Conservation (phyloP, 768 basidiomycete species). For the Suillus weaverae region DNA sequence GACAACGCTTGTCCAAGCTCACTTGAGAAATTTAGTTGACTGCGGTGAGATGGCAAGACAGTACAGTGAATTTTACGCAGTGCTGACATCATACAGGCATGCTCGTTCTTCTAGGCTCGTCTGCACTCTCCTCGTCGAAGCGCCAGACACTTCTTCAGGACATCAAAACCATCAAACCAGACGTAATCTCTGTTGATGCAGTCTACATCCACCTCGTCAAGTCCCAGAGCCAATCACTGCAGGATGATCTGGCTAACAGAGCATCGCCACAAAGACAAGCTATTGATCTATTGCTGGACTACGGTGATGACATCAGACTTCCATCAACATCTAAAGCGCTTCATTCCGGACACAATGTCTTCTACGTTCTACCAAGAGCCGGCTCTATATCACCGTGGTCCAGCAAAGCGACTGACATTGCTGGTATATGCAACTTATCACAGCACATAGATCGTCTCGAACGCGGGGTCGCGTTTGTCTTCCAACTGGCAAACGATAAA, state of each 20-base stretch:
- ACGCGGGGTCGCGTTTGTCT: constrained; percentile 71
- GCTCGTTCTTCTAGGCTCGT: constrained; percentile 79
- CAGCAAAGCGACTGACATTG: constrained; percentile 97
- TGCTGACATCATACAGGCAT: constrained; percentile 39
- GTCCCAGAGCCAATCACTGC: constrained; percentile 44
- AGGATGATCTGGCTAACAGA: constrained; percentile 46
- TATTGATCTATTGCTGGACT: constrained; percentile 73
- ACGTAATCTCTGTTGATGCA: constrained; percentile 72
- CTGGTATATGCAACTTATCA: constrained; percentile 80
- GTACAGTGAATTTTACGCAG: neutral
- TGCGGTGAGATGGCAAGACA: neutral
- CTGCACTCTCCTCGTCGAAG: constrained; percentile 70
- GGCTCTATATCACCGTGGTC: constrained; percentile 99
- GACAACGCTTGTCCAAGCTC: neutral
- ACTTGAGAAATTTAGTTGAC: neutral
- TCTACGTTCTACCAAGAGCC: constrained; percentile 78
- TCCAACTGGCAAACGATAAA: constrained; percentile 47
- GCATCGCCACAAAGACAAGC: constrained; percentile 48
- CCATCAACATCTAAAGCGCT: constrained; percentile 40
- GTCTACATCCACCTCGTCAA: constrained; percentile 87
- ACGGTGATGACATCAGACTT: constrained; percentile 75
- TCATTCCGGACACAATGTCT: constrained; percentile 40
- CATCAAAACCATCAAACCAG: constrained; percentile 53
- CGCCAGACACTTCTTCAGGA: constrained; percentile 62
- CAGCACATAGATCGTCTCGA: constrained; percentile 78